Evolutionary conservation across 352 stramenopile genomes (phyloP), one percentile per base, ranked within the genome.

Genomic region (Phytopythium boreale): DNA sequence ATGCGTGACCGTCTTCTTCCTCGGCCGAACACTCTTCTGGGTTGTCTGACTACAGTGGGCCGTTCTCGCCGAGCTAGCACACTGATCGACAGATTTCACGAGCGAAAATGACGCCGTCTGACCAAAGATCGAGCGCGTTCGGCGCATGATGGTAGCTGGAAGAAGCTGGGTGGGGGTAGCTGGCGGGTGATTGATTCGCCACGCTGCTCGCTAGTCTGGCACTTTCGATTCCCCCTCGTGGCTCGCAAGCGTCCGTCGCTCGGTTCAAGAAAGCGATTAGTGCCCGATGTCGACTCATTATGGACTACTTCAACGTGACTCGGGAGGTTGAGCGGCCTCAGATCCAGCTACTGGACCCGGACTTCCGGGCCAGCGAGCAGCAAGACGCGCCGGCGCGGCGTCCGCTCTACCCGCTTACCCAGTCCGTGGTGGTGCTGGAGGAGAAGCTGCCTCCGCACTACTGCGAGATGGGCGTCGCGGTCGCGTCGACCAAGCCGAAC

Each of bases 291-390:
- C 34, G 34, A 1, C 27, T 36, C 17, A 57, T 15, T 7, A 57
- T 57, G 51, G 51, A 37, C 17, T 57, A 57, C 51, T 22, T 41
- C 27, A 22, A 27, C 51, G 27, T 24, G 27, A 41, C 51, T 26
- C 17, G 51, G 19, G 11, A 11, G 31, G 22, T 57, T 27, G 31
- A 41, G 17, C 51, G 51, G 17, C 51, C 51, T 22, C 51, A 41
- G 51, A 57, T 57, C 51, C 51, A 41, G 51, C 26, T 57, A 22
- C 51, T 57, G 8, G 51, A 57, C 17, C 17, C 51, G 22, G 11
- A 17, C 0, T 57, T 57, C 26, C 5, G 12, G 5, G 27, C 29
- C 27, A 4, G 4, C 27, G 4, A 2, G 27, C 15, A 41, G 27
- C 22, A 12, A 15, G 15, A 20, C 10, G 10, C 31, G 15, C 51